Evolutionary conservation across 139 green algal genomes (phyloP).

Genomic region (Coelastrella sp.): DNA sequence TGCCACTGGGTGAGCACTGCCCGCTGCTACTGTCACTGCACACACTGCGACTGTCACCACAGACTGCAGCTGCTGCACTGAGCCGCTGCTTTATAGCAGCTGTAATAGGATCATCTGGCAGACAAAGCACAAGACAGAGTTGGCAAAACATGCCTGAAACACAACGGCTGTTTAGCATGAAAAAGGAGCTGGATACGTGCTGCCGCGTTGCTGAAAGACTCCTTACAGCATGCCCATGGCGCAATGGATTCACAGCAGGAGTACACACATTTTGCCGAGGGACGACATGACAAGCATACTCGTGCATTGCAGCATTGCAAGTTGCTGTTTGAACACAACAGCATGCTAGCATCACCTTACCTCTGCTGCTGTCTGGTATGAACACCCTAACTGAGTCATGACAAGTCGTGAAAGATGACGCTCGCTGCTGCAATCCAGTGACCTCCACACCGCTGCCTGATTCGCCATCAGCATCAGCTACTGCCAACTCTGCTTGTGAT

Average conservation of each 20-base stretch:
- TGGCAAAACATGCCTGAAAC: not conserved
- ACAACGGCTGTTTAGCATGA: not conserved
- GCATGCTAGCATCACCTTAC: not conserved
- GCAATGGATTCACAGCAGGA: not conserved
- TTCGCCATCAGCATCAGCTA: not conserved
- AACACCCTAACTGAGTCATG: conserved; percentile 50
- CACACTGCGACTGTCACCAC: not conserved
- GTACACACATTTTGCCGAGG: no score
- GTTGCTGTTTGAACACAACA: not conserved
- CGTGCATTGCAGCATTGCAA: not conserved
- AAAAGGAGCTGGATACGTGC: not conserved
- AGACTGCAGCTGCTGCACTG: not conserved
- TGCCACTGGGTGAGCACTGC: not conserved
- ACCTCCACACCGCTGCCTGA: not conserved
- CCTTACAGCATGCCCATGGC: not conserved
- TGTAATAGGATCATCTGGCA: conserved; percentile 55
- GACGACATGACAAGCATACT: not conserved
- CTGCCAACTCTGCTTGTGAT: not conserved
- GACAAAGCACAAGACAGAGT: not conserved
- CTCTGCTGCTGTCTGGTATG: conserved; percentile 27
- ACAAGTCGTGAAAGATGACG: conserved; percentile 16
- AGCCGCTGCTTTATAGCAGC: conserved; percentile 54
- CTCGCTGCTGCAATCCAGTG: not conserved
- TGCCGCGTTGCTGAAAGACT: not conserved
- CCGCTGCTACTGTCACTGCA: not conserved